Conservation (phyloP, 2,329 filamentous ascomycete genomes). For the Hymenoscyphus fraxineus region DNA sequence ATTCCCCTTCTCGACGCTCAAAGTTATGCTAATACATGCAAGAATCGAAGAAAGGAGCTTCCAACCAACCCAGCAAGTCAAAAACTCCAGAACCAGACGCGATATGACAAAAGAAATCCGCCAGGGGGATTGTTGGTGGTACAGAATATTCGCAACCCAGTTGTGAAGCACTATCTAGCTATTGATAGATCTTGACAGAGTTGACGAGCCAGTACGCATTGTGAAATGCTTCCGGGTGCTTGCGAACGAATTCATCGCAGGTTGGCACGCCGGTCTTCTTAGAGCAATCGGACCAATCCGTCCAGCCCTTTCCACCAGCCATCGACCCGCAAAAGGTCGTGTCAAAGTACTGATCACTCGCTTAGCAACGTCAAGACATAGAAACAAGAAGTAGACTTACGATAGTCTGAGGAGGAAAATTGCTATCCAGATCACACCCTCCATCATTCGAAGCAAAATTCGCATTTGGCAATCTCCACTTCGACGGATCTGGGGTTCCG, state of each 20-base stretch:
- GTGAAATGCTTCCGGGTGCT: constrained; percentile 44
- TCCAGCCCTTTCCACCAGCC: constrained; percentile 2
- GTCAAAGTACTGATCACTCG: neutral
- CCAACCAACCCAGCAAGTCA: neutral
- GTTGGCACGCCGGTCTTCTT: neutral
- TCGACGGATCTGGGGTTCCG: neutral
- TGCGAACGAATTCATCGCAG: constrained; percentile 1
- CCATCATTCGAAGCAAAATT: neutral
- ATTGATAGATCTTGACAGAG: constrained; percentile 13
- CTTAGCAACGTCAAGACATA: neutral
- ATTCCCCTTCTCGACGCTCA: no score
- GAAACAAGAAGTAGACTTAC: neutral
- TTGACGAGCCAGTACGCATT: constrained; percentile 78
- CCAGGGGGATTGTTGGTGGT: neutral
- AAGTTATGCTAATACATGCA: neutral
- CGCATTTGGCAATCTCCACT: neutral
- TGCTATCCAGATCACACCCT: neutral
- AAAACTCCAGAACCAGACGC: neutral
- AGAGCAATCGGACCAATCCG: neutral
- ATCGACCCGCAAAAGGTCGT: constrained; percentile 1
- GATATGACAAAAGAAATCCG: neutral
- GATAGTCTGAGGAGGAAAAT: neutral
- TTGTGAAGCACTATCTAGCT: neutral
- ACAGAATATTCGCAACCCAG: neutral
- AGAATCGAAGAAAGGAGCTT: neutral